These are phyloP conservation scores for Paramecium caudatum DNA, from an alignment of 73 alveolate genomes.

Conservation along the genomic window DNA sequence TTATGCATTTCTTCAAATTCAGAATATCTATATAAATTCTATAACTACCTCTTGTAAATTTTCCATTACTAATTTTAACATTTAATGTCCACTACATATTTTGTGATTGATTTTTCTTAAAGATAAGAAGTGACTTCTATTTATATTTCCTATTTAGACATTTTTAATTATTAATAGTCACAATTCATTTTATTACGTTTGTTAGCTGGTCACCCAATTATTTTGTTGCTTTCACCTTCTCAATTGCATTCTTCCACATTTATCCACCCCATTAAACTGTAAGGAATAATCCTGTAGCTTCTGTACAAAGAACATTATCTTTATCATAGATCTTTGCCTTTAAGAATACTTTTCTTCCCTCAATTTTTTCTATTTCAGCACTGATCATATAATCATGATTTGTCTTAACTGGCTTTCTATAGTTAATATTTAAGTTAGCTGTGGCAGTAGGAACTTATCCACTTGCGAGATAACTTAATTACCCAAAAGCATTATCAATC, in stretches of 20 bases:
- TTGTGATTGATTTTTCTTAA: not conserved
- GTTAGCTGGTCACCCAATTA: not conserved
- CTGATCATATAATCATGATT: constrained; percentile 68
- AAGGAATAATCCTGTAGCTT: constrained; percentile 62
- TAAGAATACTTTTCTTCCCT: constrained; percentile 67
- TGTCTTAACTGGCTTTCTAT: constrained; percentile 68
- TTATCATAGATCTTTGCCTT: constrained; percentile 63
- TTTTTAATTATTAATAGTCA: too few species aligned
- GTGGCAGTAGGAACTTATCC: constrained; percentile 67
- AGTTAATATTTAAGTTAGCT: constrained; percentile 71
- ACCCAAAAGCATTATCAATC: constrained; percentile 66
- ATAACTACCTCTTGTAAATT: not conserved
- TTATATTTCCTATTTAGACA: not conserved
- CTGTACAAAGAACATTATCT: not conserved
- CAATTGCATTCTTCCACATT: constrained; percentile 37
- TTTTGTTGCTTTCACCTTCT: not conserved
- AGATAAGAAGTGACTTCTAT: not conserved
- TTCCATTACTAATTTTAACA: not conserved
- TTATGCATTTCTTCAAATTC: constrained; percentile 63
- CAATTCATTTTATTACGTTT: too few species aligned
- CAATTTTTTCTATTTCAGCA: constrained; percentile 61
- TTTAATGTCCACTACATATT: not conserved
- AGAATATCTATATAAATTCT: constrained; percentile 1
- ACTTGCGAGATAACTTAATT: constrained; percentile 47
- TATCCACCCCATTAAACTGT: constrained; percentile 72